These are phyloP conservation scores for Dysphania ambrosioides DNA, from an alignment of 148 eudicot species.

Conservation along the genomic window DNA sequence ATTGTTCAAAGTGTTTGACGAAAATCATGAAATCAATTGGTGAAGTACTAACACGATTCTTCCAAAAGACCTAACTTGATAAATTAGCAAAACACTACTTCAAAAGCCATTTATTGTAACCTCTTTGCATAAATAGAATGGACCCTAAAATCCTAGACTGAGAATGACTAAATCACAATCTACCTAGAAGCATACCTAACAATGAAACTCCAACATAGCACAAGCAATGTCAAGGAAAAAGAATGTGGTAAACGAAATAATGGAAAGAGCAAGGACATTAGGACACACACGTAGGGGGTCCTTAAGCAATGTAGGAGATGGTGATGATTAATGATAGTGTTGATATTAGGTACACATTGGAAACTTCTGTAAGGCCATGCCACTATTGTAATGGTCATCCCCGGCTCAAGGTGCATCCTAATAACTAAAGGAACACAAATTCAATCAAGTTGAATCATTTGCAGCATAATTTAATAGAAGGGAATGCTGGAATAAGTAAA, in stretches of 20 bases:
- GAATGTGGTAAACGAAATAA: neutral
- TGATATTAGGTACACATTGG: slow-evolving; percentile 16
- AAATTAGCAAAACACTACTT: too few species aligned
- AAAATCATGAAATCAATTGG: neutral
- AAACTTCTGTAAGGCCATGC: slow-evolving; percentile 13
- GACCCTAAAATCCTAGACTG: too few species aligned
- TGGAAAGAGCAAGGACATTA: neutral
- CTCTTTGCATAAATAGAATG: too few species aligned
- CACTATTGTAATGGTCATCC: slow-evolving; percentile 14
- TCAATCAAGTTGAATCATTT: slow-evolving; percentile 19
- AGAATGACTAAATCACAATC: too few species aligned
- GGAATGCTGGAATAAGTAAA: slow-evolving; percentile 9
- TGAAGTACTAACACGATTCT: too few species aligned
- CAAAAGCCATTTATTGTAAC: too few species aligned
- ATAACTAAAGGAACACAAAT: neutral
- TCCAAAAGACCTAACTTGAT: too few species aligned
- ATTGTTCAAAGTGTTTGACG: neutral
- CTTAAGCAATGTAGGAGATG: neutral
- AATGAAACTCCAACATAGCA: neutral
- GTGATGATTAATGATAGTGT: neutral
- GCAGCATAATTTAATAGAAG: neutral
- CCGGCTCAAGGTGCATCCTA: neutral
- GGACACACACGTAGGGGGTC: slow-evolving; percentile 7
- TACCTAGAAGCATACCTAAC: neutral
- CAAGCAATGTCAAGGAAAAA: neutral